Conservation (phyloP, 148 eudicot species). For the Beta vulgaris region DNA sequence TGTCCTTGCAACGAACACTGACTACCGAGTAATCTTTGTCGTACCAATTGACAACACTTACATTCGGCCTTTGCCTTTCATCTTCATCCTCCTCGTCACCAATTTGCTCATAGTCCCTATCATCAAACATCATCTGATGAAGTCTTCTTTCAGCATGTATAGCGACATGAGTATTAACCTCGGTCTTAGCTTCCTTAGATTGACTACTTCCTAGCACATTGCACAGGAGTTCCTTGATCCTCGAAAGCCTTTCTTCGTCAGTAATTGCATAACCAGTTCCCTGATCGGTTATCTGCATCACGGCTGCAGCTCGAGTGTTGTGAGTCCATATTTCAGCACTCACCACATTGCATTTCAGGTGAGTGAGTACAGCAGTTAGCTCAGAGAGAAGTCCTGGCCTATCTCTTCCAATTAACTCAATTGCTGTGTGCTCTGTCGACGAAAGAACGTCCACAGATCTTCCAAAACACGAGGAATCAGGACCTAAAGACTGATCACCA, state of each 20-base stretch:
- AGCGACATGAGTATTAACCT: constrained; percentile 52
- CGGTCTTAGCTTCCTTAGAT: constrained; percentile 67
- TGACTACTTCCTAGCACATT: constrained; percentile 78
- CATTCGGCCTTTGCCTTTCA: constrained; percentile 58
- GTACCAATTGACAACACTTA: constrained; percentile 75
- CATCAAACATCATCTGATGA: constrained; percentile 89
- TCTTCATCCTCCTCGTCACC: constrained; percentile 36
- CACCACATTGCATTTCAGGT: constrained; percentile 82
- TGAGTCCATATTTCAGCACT: constrained; percentile 97
- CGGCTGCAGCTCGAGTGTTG: constrained; percentile 85
- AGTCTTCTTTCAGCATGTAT: constrained; percentile 85
- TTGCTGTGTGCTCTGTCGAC: constrained; percentile 53
- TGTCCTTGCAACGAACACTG: constrained; percentile 70
- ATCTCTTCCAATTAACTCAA: constrained; percentile 80
- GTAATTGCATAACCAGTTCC: constrained; percentile 51
- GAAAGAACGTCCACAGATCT: constrained; percentile 72
- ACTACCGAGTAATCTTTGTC: constrained; percentile 86
- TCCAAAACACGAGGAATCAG: constrained; percentile 61
- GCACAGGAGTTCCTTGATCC: constrained; percentile 58
- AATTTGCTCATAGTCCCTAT: constrained; percentile 65
- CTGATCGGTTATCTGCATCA: constrained; percentile 83
- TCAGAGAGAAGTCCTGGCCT: constrained; percentile 90
- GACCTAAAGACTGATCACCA: constrained; percentile 66
- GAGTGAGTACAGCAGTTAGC: constrained; percentile 73
- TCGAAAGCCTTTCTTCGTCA: constrained; percentile 53